Conservation (phyloP, 331 rosid species). For the Pyracantha coccinea region DNA sequence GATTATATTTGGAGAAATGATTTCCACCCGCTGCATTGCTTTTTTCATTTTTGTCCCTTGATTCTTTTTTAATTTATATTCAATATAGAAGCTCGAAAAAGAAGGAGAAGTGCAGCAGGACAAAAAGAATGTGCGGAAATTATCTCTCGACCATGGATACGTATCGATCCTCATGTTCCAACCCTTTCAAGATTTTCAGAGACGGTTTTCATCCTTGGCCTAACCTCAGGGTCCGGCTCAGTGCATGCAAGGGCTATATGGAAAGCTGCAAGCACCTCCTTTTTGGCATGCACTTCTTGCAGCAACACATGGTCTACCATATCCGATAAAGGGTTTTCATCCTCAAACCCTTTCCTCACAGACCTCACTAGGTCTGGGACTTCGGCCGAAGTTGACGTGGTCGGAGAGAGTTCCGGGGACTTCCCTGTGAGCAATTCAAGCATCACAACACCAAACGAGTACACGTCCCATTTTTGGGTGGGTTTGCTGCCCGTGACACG, state of each 20-base stretch:
- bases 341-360: slow-evolving; percentile 90
- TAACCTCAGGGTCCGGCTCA: slow-evolving; percentile 74
- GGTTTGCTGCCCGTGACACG: slow-evolving; percentile 58
- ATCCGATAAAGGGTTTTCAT: slow-evolving; percentile 80
- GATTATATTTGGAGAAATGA: not conserved
- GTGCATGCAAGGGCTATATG: slow-evolving; percentile 86
- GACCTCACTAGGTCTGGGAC: slow-evolving; percentile 79
- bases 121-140: not conserved
- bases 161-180: slow-evolving; percentile 22
- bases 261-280: slow-evolving; percentile 81
- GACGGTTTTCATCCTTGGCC: slow-evolving; percentile 88
- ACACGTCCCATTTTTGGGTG: slow-evolving; percentile 89
- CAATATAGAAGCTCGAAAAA: not conserved
- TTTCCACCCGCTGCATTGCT: not conserved
- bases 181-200: slow-evolving; percentile 83
- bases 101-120: not conserved
- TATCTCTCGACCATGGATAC: not conserved
- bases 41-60: too few species aligned
- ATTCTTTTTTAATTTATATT: too few species aligned
- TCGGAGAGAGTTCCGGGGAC: slow-evolving; percentile 84
- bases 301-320: slow-evolving; percentile 82
- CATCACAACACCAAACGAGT: slow-evolving; percentile 81
- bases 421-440: slow-evolving; percentile 90
- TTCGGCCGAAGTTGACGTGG: slow-evolving; percentile 74
- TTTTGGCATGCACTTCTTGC: slow-evolving; percentile 87